phyloP scores from a whole-genome alignment of 495 filamentous ascomycete species.

The Jackrogersella minutella region DNA sequence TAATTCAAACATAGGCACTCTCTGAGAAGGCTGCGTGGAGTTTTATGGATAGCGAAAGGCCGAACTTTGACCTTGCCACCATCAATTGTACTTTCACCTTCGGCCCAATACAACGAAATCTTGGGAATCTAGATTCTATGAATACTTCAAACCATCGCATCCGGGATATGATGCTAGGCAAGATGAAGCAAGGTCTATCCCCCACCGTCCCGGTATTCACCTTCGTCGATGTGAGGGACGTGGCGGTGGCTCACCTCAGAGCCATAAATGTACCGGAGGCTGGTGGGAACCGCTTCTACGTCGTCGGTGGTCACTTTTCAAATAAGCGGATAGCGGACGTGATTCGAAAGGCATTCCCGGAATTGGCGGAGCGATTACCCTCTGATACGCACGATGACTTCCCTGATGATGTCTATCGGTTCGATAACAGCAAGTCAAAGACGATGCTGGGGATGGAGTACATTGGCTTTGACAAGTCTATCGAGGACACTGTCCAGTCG shows the following conservation, averaged over 20 bases:
- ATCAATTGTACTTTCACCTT: slow-evolving; percentile 58
- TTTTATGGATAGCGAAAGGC: slow-evolving; percentile 45
- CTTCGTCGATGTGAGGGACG: slow-evolving; percentile 59
- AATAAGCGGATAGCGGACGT: slow-evolving; percentile 51
- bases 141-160: slow-evolving; percentile 60
- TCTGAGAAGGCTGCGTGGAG: slow-evolving; percentile 57
- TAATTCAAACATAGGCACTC: slow-evolving; percentile 31
- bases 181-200: slow-evolving; percentile 37
- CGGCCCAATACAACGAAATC: slow-evolving; percentile 51
- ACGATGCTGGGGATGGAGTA: slow-evolving; percentile 52
- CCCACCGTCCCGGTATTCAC: slow-evolving; percentile 56
- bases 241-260: slow-evolving; percentile 52
- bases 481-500: slow-evolving; percentile 51
- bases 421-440: slow-evolving; percentile 48
- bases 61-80: slow-evolving; percentile 52
- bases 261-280: slow-evolving; percentile 51
- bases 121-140: slow-evolving; percentile 40
- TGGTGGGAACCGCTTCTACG: slow-evolving; percentile 54
- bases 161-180: slow-evolving; percentile 49
- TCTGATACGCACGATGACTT: slow-evolving; percentile 46
- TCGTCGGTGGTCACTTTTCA: slow-evolving; percentile 53
- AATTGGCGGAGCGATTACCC: slow-evolving; percentile 42
- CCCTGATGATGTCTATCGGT: slow-evolving; percentile 48
- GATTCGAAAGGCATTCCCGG: slow-evolving; percentile 36
- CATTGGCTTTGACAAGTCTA: slow-evolving; percentile 46